phyloP scores from a whole-genome alignment of 2,329 filamentous ascomycete species.

The Aureobasidium uvarum region DNA sequence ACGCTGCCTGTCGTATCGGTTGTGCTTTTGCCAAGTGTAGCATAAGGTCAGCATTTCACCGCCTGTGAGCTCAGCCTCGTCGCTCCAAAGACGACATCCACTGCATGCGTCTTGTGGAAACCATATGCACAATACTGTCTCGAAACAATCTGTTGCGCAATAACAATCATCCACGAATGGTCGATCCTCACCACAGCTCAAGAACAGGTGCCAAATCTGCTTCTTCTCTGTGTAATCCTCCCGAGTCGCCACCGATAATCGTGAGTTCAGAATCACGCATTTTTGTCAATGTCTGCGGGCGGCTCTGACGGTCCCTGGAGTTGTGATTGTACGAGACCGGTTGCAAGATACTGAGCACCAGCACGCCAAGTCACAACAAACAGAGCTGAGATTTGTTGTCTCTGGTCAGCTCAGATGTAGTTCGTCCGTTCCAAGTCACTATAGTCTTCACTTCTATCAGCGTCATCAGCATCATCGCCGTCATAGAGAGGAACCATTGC shows the following conservation, averaged over 20 bases:
- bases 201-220: too few relatives aligned
- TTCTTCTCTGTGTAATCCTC: too few relatives aligned
- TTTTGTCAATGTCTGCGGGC: background rate
- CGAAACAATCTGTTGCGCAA: background rate
- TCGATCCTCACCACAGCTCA: background rate
- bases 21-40: background rate
- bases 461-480: background rate
- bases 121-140: conserved; percentile 7
- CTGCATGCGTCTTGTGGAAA: background rate
- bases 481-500: background rate
- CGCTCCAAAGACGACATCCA: conserved; percentile 1
- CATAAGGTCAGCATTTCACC: conserved; percentile 2
- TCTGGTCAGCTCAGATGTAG: background rate
- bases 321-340: background rate
- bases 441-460: background rate
- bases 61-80: conserved; percentile 6
- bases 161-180: conserved; percentile 14
- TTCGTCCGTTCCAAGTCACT: background rate
- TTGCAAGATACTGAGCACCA: background rate
- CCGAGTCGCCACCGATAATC: background rate
- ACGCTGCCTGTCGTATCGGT: background rate
- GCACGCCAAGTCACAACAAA: background rate
- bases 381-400: background rate
- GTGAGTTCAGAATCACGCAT: background rate
- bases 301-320: background rate